Conservation (phyloP, 2,329 filamentous ascomycete species). For the Onygena corvina region DNA sequence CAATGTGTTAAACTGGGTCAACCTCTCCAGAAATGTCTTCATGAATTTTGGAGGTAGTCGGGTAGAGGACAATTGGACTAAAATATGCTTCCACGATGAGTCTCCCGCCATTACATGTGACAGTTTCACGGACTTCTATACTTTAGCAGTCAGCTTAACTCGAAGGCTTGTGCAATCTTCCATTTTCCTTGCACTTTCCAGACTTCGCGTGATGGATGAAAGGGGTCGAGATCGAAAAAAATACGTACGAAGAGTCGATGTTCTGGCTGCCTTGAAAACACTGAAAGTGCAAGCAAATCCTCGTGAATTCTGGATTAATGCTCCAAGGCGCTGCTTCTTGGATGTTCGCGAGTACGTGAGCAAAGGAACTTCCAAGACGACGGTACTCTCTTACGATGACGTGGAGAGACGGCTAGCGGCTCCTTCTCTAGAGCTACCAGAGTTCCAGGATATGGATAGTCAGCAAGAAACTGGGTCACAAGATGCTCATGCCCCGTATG, state of each 20-base stretch:
- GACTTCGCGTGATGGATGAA: slow-evolving; percentile 43
- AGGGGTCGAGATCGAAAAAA: slow-evolving; percentile 22
- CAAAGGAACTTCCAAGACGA: slow-evolving; percentile 23
- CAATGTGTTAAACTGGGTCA: slow-evolving; percentile 47
- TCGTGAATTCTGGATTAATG: slow-evolving; percentile 40
- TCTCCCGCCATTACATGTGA: slow-evolving; percentile 61
- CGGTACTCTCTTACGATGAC: slow-evolving; percentile 30
- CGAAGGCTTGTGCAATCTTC: slow-evolving; percentile 57
- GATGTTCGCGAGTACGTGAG: slow-evolving; percentile 35
- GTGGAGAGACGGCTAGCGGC: slow-evolving; percentile 16
- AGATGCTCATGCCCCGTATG: background rate
- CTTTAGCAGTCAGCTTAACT: slow-evolving; percentile 54
- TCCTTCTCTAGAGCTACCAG: background rate
- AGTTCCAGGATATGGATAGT: background rate
- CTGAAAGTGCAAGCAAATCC: slow-evolving; percentile 40
- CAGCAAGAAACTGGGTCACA: background rate
- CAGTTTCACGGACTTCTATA: slow-evolving; percentile 63
- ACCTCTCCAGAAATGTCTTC: slow-evolving; percentile 54
- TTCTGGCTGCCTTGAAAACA: slow-evolving; percentile 43
- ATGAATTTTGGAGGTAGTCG: slow-evolving; percentile 55
- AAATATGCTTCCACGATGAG: slow-evolving; percentile 40
- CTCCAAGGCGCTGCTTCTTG: slow-evolving; percentile 43
- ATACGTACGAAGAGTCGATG: slow-evolving; percentile 38
- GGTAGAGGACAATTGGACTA: slow-evolving; percentile 55
- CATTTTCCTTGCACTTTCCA: slow-evolving; percentile 58